Conservation (phyloP, 768 basidiomycete genomes). For the Leucosporidium yakuticum region DNA sequence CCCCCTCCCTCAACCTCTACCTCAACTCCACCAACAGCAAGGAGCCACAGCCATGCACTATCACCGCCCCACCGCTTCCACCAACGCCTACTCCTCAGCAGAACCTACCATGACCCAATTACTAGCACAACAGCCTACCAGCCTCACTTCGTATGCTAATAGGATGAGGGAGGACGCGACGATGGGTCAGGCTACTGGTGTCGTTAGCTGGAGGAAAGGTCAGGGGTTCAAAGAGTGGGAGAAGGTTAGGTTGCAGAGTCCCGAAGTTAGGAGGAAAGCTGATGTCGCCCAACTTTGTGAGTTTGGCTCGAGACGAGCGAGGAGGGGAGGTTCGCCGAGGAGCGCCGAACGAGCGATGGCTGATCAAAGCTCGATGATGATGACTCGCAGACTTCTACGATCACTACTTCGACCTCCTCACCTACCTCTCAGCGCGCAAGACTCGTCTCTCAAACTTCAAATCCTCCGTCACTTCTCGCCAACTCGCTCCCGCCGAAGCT, state of each 20-base stretch:
- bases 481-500: slow-evolving; percentile 42
- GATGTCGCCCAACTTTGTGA: slow-evolving; percentile 94
- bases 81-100: not conserved
- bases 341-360: not conserved
- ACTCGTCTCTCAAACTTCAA: slow-evolving; percentile 78
- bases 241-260: slow-evolving; percentile 68
- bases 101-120: slow-evolving; percentile 37
- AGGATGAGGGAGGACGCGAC: slow-evolving; percentile 10
- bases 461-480: slow-evolving; percentile 66
- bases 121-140: slow-evolving; percentile 19
- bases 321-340: not conserved
- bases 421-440: slow-evolving; percentile 79
- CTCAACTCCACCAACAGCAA: not conserved
- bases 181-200: slow-evolving; percentile 34
- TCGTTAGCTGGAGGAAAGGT: slow-evolving; percentile 39
- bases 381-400: slow-evolving; percentile 74
- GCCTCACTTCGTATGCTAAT: slow-evolving; percentile 1
- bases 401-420: slow-evolving; percentile 93
- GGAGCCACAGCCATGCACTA: not conserved
- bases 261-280: slow-evolving; percentile 88
- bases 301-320: slow-evolving; percentile 29
- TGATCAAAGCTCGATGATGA: too few species aligned
- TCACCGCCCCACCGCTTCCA: not conserved
- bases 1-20: not conserved
- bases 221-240: slow-evolving; percentile 64